phyloP scores from a whole-genome alignment of 1,284 basidiomycete species.

The Ustilago hordei region DNA sequence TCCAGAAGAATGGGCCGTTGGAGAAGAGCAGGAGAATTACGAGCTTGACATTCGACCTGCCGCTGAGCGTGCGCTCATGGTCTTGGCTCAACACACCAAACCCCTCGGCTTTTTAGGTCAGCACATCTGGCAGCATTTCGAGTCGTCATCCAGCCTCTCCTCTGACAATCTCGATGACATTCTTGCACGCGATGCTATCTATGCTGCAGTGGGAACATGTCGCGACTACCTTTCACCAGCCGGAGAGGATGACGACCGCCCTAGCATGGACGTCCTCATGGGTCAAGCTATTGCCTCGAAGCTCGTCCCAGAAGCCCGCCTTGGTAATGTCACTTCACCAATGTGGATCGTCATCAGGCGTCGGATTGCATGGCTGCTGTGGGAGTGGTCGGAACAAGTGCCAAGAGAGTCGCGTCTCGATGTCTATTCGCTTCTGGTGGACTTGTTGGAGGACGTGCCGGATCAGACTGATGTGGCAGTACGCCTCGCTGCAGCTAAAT shows the following conservation, averaged over 20 bases:
- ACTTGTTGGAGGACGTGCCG: slow-evolving; percentile 50
- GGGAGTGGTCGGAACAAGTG: slow-evolving; percentile 66
- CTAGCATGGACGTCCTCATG: slow-evolving; percentile 43
- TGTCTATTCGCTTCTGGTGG: slow-evolving; percentile 61
- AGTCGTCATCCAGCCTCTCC: slow-evolving; percentile 32
- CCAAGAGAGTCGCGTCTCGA: slow-evolving; percentile 32
- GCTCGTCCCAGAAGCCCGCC: slow-evolving; percentile 58
- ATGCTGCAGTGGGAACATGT: slow-evolving; percentile 60
- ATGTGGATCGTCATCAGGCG: slow-evolving; percentile 63
- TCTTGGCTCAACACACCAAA: slow-evolving; percentile 53
- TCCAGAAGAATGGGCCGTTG: slow-evolving; percentile 63
- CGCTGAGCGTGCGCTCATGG: slow-evolving; percentile 62
- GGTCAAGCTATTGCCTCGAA: slow-evolving; percentile 51
- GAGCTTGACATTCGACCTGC: slow-evolving; percentile 66
- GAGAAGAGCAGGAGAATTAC: slow-evolving; percentile 59
- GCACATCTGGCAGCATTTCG: slow-evolving; percentile 59
- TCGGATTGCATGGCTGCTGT: slow-evolving; percentile 62
- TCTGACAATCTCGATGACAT: slow-evolving; percentile 47
- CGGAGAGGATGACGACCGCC: slow-evolving; percentile 46
- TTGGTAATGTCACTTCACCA: slow-evolving; percentile 31
- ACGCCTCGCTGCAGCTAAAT: slow-evolving; percentile 61
- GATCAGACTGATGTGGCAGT: slow-evolving; percentile 63
- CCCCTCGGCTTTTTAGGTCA: slow-evolving; percentile 54
- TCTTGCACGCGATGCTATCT: slow-evolving; percentile 63
- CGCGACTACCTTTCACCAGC: slow-evolving; percentile 53